These are phyloP conservation scores for Podospora australis DNA, from an alignment of 495 filamentous ascomycete genomes.

Conservation along the genomic window DNA sequence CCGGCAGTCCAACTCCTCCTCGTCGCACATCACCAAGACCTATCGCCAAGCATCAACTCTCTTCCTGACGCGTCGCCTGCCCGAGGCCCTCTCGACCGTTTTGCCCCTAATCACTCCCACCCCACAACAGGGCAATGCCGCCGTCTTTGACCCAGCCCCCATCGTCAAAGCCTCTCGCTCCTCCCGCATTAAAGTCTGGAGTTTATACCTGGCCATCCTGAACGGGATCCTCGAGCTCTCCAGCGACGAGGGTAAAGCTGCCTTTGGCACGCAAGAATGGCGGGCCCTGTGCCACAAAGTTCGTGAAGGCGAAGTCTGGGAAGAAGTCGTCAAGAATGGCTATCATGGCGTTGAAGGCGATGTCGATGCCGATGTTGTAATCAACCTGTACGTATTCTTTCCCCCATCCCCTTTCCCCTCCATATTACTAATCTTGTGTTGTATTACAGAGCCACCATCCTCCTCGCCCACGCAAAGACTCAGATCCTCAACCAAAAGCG, in stretches of 20 bases:
- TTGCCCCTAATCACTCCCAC: constrained; percentile 61
- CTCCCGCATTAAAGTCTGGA: constrained; percentile 92
- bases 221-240: constrained; percentile 86
- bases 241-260: constrained; percentile 79
- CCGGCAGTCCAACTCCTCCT: constrained; percentile 46
- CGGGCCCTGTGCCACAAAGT: constrained; percentile 70
- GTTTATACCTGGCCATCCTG: constrained; percentile 85
- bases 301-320: constrained; percentile 83
- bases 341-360: constrained; percentile 82
- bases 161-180: constrained; percentile 66
- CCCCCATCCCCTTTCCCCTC: not conserved
- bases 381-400: constrained; percentile 64
- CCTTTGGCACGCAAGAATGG: constrained; percentile 82
- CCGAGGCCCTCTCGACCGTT: constrained; percentile 77
- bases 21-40: constrained; percentile 66
- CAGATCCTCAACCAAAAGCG: constrained; percentile 79
- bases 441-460: constrained; percentile 62
- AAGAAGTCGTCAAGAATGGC: constrained; percentile 77
- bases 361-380: constrained; percentile 91
- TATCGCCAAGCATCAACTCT: constrained; percentile 88
- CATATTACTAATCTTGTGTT: constrained; percentile 6
- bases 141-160: constrained; percentile 49
- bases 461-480: constrained; percentile 77
- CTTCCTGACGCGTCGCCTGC: constrained; percentile 85
- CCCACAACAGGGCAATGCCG: constrained; percentile 30